Evolutionary conservation across 2,329 filamentous ascomycete genomes (phyloP).

Genomic region (Hirsutella rhossiliensis): DNA sequence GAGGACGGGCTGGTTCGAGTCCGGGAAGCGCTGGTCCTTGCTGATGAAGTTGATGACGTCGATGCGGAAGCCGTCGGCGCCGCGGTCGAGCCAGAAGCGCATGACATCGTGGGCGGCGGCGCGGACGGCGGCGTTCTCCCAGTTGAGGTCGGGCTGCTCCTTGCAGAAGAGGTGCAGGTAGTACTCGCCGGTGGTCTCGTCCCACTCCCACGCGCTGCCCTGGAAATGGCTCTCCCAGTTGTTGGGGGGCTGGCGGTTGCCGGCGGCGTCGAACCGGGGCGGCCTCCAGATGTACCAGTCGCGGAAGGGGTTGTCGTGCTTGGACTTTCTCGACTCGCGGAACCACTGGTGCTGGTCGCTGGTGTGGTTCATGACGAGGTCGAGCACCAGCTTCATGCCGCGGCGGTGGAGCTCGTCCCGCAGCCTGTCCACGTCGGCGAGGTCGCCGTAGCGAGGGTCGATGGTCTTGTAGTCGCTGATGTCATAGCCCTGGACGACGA

Average conservation of each 20-base stretch:
- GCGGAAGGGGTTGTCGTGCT: slow-evolving; percentile 35
- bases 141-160: slow-evolving; percentile 68
- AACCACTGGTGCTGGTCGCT: slow-evolving; percentile 46
- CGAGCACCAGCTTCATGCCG: slow-evolving; percentile 58
- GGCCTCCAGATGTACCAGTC: slow-evolving; percentile 57
- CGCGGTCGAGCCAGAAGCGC: slow-evolving; percentile 62
- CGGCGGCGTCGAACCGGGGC: slow-evolving; percentile 41
- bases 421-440: slow-evolving; percentile 53
- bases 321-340: slow-evolving; percentile 39
- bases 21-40: slow-evolving; percentile 45
- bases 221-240: slow-evolving; percentile 37
- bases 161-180: slow-evolving; percentile 58
- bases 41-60: slow-evolving; percentile 58
- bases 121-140: slow-evolving; percentile 56
- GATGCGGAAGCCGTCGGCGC: slow-evolving; percentile 54
- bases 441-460: slow-evolving; percentile 52
- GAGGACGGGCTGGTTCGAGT: slow-evolving; percentile 24
- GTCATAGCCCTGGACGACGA: slow-evolving; percentile 46
- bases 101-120: slow-evolving; percentile 56
- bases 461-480: slow-evolving; percentile 57
- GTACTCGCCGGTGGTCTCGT: slow-evolving; percentile 35
- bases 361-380: slow-evolving; percentile 66
- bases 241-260: slow-evolving; percentile 48
- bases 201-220: slow-evolving; percentile 34
- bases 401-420: slow-evolving; percentile 47